Base-by-base conservation (phyloP, 495 filamentous ascomycete genomes). In the Penicillium odoratum region DNA sequence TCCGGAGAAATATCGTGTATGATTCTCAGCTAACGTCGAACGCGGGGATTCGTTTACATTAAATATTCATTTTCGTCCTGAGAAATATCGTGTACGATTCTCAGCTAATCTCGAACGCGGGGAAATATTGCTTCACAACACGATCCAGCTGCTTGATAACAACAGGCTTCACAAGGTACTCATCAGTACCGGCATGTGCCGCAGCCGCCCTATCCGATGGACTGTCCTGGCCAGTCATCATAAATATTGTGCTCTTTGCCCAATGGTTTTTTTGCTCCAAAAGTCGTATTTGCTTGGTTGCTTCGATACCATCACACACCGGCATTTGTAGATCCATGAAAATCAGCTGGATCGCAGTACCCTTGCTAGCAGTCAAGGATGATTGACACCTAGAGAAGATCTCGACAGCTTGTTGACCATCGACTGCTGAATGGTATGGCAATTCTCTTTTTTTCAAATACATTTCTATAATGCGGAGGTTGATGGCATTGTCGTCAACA, bases 311-410 rank as follows among this genome's bases (percentile, higher is more conserved):
- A 59, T 82, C 92, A 89, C 96, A 96, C 51, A 94, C 85, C 4
- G 92, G 92, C 56, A 96, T 77, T 67, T 96, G 92, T 61, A 96
- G 93, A 69, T 96, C 92, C 92, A 96, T 96, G 34, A 96, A 76
- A 34, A 96, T 90, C 56, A 96, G 70, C 69, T 96, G 88, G 63
- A 93, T 58, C 2, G 50, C 9, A 38, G 57, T 1, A 0, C 25
- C 21, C 0, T 49, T 10, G n/a, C n/a, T 25, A 8, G 28, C 21
- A 10, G 30, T 15, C 11, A 15, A 16, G 7, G 16, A 25, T 31
- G 49, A 29, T 47, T 60, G 56, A 13, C 34, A 43, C 5, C 38
- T 40, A 0, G 57, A 40, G 21, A 60, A 64, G 0, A 53, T 50
- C n/a, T 60, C 40, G 5, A 64, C 30, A 1, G 61, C 61, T 51